Percentiles rank a stretch among this genome's conserved stretches.
Evolutionary conservation across 148 eudicot species (phyloP).

Genomic region (Salicornia ramosissima): DNA sequence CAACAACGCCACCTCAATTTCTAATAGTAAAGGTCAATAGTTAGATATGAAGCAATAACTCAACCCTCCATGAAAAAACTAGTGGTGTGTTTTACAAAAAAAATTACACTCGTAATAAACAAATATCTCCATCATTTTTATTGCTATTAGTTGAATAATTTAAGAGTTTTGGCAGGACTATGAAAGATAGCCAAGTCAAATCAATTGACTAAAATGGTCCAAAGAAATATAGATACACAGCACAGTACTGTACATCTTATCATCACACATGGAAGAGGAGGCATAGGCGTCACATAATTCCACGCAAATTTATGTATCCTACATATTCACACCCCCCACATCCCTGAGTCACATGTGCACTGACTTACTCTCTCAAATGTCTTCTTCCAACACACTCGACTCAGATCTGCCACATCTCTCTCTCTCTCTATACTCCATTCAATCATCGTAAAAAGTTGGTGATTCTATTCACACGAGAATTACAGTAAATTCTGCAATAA

Average conservation of each 20-base stretch:
- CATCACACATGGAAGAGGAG: slow-evolving; percentile 6
- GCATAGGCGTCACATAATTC: not conserved
- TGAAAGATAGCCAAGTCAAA: slow-evolving; percentile 12
- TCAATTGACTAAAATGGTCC: slow-evolving; percentile 11
- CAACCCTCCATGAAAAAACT: no score
- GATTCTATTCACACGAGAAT: not conserved
- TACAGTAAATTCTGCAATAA: not conserved
- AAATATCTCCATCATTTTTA: not conserved
- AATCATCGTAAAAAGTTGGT: not conserved
- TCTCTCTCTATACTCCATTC: not conserved
- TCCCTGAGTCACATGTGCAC: not conserved
- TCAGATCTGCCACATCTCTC: no score
- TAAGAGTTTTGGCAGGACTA: not conserved
- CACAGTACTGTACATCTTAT: no score
- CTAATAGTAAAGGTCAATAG: no score
- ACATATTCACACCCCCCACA: not conserved
- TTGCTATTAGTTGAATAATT: not conserved
- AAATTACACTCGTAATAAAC: no score
- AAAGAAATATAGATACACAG: slow-evolving; percentile 5
- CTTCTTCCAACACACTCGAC: not conserved
- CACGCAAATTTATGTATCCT: not conserved
- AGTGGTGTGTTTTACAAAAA: no score
- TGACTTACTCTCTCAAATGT: not conserved
- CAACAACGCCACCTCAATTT: no score
- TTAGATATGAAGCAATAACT: no score